Evolutionary conservation across 768 basidiomycete species (phyloP).

Genomic region (Leccinum uliginosum): DNA sequence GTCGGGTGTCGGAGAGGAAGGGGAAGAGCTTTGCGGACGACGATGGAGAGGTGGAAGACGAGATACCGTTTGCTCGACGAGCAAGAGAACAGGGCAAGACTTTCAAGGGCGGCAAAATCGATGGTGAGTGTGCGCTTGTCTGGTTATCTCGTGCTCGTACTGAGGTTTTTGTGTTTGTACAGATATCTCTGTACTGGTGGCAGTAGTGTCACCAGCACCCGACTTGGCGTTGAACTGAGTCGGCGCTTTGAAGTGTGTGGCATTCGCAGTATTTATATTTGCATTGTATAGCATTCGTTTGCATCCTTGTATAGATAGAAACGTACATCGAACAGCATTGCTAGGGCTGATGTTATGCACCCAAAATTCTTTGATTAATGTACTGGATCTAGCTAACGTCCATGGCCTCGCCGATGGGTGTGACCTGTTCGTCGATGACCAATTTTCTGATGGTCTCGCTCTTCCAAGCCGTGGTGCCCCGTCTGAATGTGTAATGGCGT

Average conservation of each 20-base stretch:
- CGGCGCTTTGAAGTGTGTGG: not conserved
- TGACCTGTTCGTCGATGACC: slow-evolving; percentile 68
- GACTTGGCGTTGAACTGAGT: slow-evolving; percentile 20
- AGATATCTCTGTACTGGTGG: slow-evolving; percentile 68
- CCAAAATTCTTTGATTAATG: slow-evolving; percentile 1
- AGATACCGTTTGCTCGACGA: slow-evolving; percentile 81
- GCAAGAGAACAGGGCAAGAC: slow-evolving; percentile 68
- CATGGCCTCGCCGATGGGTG: slow-evolving; percentile 66
- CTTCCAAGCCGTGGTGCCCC: slow-evolving; percentile 89
- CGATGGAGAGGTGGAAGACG: slow-evolving; percentile 34
- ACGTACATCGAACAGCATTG: slow-evolving; percentile 16
- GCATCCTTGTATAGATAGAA: slow-evolving; percentile 24
- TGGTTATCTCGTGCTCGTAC: not conserved
- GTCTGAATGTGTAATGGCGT: slow-evolving; percentile 61
- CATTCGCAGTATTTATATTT: slow-evolving; percentile 10
- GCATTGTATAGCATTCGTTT: slow-evolving; percentile 25
- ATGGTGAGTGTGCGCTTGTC: slow-evolving; percentile 48
- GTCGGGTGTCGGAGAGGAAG: slow-evolving; percentile 57
- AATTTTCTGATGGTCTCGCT: slow-evolving; percentile 71
- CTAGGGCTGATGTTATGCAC: slow-evolving; percentile 4
- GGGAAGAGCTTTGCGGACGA: slow-evolving; percentile 22
- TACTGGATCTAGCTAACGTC: slow-evolving; percentile 57
- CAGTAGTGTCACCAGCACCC: slow-evolving; percentile 51
- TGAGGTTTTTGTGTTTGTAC: slow-evolving; percentile 4
- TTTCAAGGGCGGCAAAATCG: slow-evolving; percentile 80